Evolutionary conservation across 2,329 filamentous ascomycete genomes (phyloP).

Genomic region (Colletotrichum godetiae): DNA sequence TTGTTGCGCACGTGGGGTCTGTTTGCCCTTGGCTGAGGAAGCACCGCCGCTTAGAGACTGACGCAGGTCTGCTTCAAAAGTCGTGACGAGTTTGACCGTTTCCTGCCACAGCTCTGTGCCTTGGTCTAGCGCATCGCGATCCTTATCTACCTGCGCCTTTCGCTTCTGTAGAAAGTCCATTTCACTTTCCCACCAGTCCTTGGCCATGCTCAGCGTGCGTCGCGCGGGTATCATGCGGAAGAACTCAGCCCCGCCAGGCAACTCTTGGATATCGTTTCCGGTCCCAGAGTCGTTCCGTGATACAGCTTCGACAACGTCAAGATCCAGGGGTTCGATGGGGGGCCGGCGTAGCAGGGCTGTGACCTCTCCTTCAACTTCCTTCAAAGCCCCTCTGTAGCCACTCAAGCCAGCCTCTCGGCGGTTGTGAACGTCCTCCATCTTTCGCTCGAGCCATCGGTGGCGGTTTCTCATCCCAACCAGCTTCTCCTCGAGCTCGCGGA

Average conservation of each 20-base stretch:
- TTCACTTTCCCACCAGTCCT: conserved; percentile 77
- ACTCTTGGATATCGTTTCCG: conserved; percentile 46
- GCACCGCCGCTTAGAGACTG: conserved; percentile 58
- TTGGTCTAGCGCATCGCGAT: conserved; percentile 74
- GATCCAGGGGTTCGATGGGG: conserved; percentile 64
- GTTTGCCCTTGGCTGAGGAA: conserved; percentile 44
- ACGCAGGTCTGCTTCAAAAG: conserved; percentile 75
- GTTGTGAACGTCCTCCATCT: conserved; percentile 73
- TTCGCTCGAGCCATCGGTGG: conserved; percentile 67
- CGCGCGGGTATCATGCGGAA: conserved; percentile 71
- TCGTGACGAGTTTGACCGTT: conserved; percentile 66
- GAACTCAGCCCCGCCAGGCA: conserved; percentile 58
- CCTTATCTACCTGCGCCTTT: conserved; percentile 67
- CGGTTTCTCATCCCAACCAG: conserved; percentile 70
- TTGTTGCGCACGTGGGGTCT: conserved; percentile 45
- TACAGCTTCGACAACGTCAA: conserved; percentile 34
- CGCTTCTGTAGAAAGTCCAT: conserved; percentile 65
- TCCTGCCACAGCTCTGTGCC: conserved; percentile 76
- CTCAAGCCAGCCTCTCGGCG: conserved; percentile 77
- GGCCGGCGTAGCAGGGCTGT: conserved; percentile 68
- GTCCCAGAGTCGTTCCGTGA: conserved; percentile 3
- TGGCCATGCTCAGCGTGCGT: conserved; percentile 77
- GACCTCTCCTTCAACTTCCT: conserved; percentile 73
- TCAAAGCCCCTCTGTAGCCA: conserved; percentile 75
- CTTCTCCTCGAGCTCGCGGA: conserved; percentile 72